Conservation (phyloP, 2,329 filamentous ascomycete species). For the Lachnellula suecica region DNA sequence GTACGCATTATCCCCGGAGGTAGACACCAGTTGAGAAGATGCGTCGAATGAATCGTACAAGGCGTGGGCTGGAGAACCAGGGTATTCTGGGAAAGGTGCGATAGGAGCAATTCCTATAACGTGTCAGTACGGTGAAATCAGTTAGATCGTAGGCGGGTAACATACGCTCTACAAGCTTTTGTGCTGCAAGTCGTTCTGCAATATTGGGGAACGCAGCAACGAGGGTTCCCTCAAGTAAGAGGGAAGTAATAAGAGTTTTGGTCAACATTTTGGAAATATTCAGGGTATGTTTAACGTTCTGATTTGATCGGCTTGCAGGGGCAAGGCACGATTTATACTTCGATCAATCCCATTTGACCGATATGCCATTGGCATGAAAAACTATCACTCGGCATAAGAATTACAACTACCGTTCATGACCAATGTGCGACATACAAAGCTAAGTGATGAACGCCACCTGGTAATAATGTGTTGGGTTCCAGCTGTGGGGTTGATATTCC, state of each 20-base stretch:
- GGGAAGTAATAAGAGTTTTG: not conserved
- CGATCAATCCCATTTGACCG: too few relatives aligned
- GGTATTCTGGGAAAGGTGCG: slow-evolving; percentile 16
- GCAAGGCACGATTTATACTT: too few relatives aligned
- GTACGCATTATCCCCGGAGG: slow-evolving; percentile 13
- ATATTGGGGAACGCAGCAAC: not conserved
- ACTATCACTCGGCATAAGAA: too few relatives aligned
- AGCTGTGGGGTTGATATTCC: too few relatives aligned
- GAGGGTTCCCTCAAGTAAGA: not conserved
- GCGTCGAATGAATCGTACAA: slow-evolving; percentile 17
- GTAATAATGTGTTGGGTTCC: too few relatives aligned
- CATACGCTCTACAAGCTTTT: not conserved
- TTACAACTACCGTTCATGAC: too few relatives aligned
- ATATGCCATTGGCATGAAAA: too few relatives aligned
- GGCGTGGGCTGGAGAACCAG: slow-evolving; percentile 10
- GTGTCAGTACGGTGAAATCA: not conserved
- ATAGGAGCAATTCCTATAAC: not conserved
- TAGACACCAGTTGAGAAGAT: slow-evolving; percentile 15
- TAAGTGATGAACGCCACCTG: too few relatives aligned
- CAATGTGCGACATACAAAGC: too few relatives aligned
- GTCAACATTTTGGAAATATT: not conserved
- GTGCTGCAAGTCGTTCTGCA: not conserved
- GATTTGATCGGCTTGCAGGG: too few relatives aligned
- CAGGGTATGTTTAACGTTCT: too few relatives aligned
- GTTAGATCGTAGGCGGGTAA: not conserved